Evolutionary conservation across 768 basidiomycete species (phyloP).

Genomic region (Pleurotus eryngii): DNA sequence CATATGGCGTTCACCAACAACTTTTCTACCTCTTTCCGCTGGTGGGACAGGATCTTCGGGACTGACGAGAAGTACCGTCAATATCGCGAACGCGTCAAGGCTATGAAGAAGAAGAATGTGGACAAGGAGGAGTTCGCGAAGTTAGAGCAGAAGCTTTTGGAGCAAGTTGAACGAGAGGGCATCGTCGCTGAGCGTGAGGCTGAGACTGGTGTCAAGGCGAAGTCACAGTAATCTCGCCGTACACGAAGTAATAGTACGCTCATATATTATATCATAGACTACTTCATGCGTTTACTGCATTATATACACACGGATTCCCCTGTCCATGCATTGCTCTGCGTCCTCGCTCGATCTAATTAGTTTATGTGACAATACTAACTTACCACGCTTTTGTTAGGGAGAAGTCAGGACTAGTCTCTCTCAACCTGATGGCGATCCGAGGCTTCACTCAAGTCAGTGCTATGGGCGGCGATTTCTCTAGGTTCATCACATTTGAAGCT

Average conservation of each 20-base stretch:
- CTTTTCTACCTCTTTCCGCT: slow-evolving; percentile 91
- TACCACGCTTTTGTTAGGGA: too few species aligned
- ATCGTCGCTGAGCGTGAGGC: slow-evolving; percentile 62
- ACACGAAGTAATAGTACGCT: neutral
- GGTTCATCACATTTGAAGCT: slow-evolving; percentile 98
- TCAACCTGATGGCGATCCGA: slow-evolving; percentile 97
- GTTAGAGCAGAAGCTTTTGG: slow-evolving; percentile 61
- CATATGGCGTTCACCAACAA: slow-evolving; percentile 96
- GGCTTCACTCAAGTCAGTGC: slow-evolving; percentile 98
- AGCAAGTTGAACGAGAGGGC: slow-evolving; percentile 73
- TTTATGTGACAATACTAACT: too few species aligned
- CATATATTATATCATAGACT: neutral
- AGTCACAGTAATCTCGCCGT: slow-evolving; percentile 27
- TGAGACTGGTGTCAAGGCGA: slow-evolving; percentile 29
- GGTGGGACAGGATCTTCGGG: slow-evolving; percentile 87
- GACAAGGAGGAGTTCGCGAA: slow-evolving; percentile 48
- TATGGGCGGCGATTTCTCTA: slow-evolving; percentile 96
- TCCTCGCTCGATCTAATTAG: too few species aligned
- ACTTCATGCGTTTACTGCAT: neutral
- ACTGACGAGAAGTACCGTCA: slow-evolving; percentile 88
- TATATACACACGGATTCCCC: neutral
- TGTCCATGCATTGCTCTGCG: too few species aligned
- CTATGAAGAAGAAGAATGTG: slow-evolving; percentile 59
- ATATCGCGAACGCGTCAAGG: slow-evolving; percentile 66
- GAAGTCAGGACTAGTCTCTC: slow-evolving; percentile 45